These are phyloP conservation scores for Podospora appendiculata DNA, from an alignment of 495 filamentous ascomycete genomes.

Conservation along the genomic window DNA sequence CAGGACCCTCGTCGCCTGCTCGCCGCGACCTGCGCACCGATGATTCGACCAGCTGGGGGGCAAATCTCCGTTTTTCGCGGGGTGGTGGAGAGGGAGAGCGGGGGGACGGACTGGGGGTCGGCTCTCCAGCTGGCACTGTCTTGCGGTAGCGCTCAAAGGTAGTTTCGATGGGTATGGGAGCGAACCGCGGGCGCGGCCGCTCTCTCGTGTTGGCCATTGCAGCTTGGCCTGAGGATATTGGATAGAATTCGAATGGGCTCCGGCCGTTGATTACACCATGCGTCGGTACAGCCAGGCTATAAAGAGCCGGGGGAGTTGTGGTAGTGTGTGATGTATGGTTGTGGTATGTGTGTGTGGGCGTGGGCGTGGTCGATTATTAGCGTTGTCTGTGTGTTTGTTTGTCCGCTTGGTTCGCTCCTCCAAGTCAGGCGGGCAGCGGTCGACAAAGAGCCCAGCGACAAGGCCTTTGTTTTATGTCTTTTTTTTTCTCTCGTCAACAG, in stretches of 20 bases:
- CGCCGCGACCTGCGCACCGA: slow-evolving; percentile 47
- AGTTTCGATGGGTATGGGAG: slow-evolving; percentile 53
- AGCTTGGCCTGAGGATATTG: background rate
- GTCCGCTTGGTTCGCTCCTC: background rate
- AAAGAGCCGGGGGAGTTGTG: too few relatives aligned
- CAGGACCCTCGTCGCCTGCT: slow-evolving; percentile 42
- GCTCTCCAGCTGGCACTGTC: slow-evolving; percentile 33
- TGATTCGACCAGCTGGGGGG: slow-evolving; percentile 63
- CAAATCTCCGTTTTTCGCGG: slow-evolving; percentile 41
- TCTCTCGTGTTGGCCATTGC: slow-evolving; percentile 20
- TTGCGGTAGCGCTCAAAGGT: slow-evolving; percentile 46
- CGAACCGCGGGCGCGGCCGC: slow-evolving; percentile 40
- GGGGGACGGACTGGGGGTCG: slow-evolving; percentile 45
- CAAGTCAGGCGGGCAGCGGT: background rate
- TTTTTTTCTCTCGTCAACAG: background rate
- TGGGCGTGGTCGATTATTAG: background rate
- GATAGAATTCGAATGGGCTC: background rate
- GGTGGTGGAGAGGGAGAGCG: slow-evolving; percentile 26
- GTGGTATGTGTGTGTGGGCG: too few relatives aligned
- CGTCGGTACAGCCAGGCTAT: background rate
- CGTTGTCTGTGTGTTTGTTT: background rate
- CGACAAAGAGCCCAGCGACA: background rate
- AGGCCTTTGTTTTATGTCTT: background rate
- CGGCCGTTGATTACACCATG: slow-evolving; percentile 3
- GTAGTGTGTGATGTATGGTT: too few relatives aligned